Conservation (phyloP, 306 rosid genomes). For the Trichosanthes cucumerina region DNA sequence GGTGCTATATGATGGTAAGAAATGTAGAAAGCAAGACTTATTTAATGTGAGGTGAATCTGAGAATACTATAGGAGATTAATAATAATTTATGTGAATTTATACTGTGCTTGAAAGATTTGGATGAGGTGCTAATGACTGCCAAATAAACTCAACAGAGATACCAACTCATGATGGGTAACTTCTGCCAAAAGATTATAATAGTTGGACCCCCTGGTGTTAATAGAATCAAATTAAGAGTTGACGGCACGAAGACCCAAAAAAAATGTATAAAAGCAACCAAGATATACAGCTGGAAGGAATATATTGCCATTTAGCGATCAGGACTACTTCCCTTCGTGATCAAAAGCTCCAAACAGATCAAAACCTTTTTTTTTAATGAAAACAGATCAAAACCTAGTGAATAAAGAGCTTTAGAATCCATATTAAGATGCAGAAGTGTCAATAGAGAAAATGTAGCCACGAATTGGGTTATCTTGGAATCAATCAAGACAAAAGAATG, state of each 20-base stretch:
- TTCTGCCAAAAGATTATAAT: neutral
- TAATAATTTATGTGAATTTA: neutral
- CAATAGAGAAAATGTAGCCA: neutral
- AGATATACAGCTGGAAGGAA: neutral
- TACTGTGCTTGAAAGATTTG: neutral
- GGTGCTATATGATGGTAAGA: neutral
- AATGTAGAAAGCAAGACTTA: neutral
- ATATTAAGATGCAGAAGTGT: neutral
- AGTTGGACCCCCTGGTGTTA: neutral
- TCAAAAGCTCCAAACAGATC: neutral
- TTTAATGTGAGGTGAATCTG: neutral
- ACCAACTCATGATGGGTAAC: neutral
- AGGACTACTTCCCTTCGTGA: neutral
- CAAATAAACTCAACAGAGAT: neutral
- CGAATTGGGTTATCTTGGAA: neutral
- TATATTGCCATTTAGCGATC: neutral
- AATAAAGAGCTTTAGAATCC: neutral
- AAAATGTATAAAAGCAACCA: neutral
- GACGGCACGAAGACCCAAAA: neutral
- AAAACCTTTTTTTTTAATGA: no score
- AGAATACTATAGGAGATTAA: neutral
- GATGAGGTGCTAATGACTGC: neutral
- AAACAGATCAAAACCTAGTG: neutral
- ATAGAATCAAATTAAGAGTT: neutral
- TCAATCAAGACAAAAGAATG: constrained; percentile 6